These are phyloP conservation scores for Neopestalotiopsis rosae DNA, from an alignment of 2,329 filamentous ascomycete species.

Conservation along the genomic window DNA sequence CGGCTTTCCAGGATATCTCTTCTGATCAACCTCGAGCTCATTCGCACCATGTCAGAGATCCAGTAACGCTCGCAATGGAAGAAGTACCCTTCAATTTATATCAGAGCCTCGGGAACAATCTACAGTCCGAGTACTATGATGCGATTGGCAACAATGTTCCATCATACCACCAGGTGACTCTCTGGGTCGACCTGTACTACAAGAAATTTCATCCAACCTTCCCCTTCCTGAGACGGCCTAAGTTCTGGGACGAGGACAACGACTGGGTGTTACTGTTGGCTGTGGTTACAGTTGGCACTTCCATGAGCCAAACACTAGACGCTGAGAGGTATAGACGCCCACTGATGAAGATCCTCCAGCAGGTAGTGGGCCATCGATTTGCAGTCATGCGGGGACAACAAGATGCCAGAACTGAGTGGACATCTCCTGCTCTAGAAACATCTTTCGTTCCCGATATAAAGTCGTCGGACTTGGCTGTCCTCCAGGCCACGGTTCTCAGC, in stretches of 20 bases:
- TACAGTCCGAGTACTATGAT: not conserved
- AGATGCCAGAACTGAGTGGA: not conserved
- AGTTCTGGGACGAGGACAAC: not conserved
- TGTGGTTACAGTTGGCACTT: not conserved
- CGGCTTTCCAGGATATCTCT: not conserved
- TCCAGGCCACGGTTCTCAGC: not conserved
- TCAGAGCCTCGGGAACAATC: not conserved
- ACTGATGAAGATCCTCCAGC: not conserved
- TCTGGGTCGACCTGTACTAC: not conserved
- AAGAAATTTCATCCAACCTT: not conserved
- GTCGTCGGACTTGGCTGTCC: not conserved
- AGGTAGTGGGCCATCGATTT: not conserved
- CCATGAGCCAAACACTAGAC: not conserved
- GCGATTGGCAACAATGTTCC: not conserved
- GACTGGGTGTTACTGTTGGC: not conserved
- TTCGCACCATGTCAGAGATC: not conserved
- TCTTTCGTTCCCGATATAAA: not conserved
- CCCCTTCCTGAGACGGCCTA: not conserved
- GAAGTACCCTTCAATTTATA: not conserved
- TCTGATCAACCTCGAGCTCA: not conserved
- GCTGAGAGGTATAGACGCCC: not conserved
- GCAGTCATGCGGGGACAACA: not conserved
- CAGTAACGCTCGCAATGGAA: not conserved
- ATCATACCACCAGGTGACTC: not conserved
- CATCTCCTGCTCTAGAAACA: not conserved